Conservation (phyloP, 352 stramenopile genomes). For the Pythium pyrilobum region DNA sequence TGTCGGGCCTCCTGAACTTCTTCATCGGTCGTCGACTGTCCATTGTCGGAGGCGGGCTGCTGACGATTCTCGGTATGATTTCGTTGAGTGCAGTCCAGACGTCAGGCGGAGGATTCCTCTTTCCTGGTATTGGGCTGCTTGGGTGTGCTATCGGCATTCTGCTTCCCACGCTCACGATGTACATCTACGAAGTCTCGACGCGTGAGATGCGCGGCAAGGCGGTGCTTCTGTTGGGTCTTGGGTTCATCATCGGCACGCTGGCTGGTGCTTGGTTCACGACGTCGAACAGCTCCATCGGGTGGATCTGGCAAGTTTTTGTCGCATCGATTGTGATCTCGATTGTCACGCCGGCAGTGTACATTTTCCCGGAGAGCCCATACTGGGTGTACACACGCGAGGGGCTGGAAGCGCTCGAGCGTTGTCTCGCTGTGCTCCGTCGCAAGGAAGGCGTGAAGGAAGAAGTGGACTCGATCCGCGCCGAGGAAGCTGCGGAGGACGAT, state of each 20-base stretch:
- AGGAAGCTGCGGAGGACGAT: constrained; percentile 38
- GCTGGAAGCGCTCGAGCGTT: constrained; percentile 66
- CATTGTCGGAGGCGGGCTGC: constrained; percentile 62
- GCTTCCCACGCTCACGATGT: constrained; percentile 67
- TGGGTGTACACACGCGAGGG: constrained; percentile 81
- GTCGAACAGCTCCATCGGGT: constrained; percentile 67
- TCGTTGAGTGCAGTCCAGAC: constrained; percentile 54
- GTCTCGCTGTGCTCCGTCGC: constrained; percentile 62
- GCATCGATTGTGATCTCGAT: constrained; percentile 70
- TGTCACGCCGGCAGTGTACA: constrained; percentile 76
- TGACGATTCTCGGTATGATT: constrained; percentile 68
- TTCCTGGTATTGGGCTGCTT: constrained; percentile 59
- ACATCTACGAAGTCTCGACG: constrained; percentile 86
- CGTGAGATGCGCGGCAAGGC: constrained; percentile 80
- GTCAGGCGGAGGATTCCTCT: constrained; percentile 45
- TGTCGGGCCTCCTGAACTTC: constrained; percentile 53
- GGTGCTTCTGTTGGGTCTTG: constrained; percentile 63
- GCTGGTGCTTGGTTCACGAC: constrained; percentile 63
- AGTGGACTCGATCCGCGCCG: constrained; percentile 70
- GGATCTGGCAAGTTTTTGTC: constrained; percentile 84
- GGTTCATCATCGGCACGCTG: constrained; percentile 62
- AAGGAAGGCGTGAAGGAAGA: constrained; percentile 74
- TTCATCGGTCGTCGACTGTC: constrained; percentile 73
- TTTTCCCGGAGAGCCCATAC: constrained; percentile 83
- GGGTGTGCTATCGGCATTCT: constrained; percentile 55